These are phyloP conservation scores for Geranium brycei DNA, from an alignment of 345 rosid genomes.

Conservation along the genomic window DNA sequence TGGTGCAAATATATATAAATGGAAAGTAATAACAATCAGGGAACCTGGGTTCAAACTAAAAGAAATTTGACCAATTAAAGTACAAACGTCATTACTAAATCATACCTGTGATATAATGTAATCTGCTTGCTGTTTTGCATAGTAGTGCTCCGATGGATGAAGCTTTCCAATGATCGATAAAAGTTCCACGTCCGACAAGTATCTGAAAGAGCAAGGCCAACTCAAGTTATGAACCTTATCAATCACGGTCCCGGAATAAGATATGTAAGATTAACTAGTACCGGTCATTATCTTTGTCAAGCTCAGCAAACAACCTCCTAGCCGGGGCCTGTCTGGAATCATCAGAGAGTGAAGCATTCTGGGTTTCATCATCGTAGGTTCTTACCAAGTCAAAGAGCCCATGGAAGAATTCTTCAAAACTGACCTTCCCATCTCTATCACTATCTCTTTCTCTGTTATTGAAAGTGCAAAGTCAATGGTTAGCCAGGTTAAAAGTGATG, in stretches of 20 bases:
- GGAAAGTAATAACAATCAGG: too few relatives aligned
- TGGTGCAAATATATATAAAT: too few relatives aligned
- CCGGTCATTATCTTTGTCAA: conserved; percentile 90
- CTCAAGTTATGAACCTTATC: neutral
- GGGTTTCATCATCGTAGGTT: conserved; percentile 72
- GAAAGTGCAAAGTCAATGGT: conserved; percentile 10
- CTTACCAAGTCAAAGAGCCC: conserved; percentile 86
- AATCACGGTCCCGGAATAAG: neutral
- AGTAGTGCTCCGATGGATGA: conserved; percentile 86
- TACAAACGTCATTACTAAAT: neutral
- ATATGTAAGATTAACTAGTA: conserved; percentile 16
- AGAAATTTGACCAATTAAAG: neutral
- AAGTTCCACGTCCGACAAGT: conserved; percentile 58
- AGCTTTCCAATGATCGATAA: conserved; percentile 69
- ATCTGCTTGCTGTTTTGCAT: conserved; percentile 92
- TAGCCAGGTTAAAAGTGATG: conserved; percentile 2
- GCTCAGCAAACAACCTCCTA: conserved; percentile 52
- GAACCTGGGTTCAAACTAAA: too few relatives aligned
- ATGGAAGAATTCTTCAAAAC: conserved; percentile 72
- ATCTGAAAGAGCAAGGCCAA: conserved; percentile 29
- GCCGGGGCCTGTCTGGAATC: conserved; percentile 70
- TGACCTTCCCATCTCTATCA: conserved; percentile 78
- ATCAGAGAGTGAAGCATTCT: conserved; percentile 40
- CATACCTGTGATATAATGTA: conserved; percentile 80
- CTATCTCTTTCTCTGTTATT: conserved; percentile 77